Percentiles rank a stretch among this genome's conserved stretches.
phyloP scores from a whole-genome alignment of 2,329 filamentous ascomycete genomes.

The Paecilomyces variotii region DNA sequence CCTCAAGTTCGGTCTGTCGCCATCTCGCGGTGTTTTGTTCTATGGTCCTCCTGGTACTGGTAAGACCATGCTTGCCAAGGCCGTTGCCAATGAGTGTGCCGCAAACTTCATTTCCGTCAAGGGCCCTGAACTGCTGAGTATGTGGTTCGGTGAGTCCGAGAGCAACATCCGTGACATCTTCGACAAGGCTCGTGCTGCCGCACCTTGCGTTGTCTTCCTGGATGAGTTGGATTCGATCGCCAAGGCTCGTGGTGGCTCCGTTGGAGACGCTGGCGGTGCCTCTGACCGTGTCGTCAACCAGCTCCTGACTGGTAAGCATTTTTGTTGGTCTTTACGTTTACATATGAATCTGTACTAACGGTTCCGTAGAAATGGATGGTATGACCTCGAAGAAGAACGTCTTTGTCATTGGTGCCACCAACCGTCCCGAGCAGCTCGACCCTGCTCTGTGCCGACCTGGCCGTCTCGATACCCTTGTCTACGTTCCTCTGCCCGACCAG shows the following conservation, averaged over 20 bases:
- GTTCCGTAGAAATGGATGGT: constrained; percentile 83
- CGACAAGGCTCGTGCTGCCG: constrained; percentile 96
- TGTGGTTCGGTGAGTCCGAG: constrained; percentile 99
- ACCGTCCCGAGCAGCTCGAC: constrained; percentile 96
- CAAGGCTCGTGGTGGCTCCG: constrained; percentile 95
- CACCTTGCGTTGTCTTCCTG: constrained; percentile 96
- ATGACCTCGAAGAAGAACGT: constrained; percentile 99
- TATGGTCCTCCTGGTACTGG: constrained; percentile 98
- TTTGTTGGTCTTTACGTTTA: background rate
- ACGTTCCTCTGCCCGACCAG: constrained; percentile 94
- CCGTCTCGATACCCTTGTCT: constrained; percentile 97
- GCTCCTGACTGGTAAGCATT: constrained; percentile 77
- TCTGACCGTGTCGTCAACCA: constrained; percentile 99
- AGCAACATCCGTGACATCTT: constrained; percentile 99
- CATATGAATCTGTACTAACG: constrained; percentile 26
- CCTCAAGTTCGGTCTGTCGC: constrained; percentile 98
- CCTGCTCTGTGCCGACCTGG: constrained; percentile 96
- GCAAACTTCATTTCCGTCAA: constrained; percentile 99
- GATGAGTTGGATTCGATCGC: constrained; percentile 98
- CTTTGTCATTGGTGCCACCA: constrained; percentile 98
- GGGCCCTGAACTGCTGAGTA: constrained; percentile 94
- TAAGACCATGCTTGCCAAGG: constrained; percentile 99
- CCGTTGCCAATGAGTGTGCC: constrained; percentile 96
- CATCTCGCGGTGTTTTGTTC: constrained; percentile 96
- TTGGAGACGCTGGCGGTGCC: constrained; percentile 93